Evolutionary conservation across 1,139 yeast species (phyloP), one percentile per base, ranked within the genome.

Genomic region (Pichia terricola): DNA sequence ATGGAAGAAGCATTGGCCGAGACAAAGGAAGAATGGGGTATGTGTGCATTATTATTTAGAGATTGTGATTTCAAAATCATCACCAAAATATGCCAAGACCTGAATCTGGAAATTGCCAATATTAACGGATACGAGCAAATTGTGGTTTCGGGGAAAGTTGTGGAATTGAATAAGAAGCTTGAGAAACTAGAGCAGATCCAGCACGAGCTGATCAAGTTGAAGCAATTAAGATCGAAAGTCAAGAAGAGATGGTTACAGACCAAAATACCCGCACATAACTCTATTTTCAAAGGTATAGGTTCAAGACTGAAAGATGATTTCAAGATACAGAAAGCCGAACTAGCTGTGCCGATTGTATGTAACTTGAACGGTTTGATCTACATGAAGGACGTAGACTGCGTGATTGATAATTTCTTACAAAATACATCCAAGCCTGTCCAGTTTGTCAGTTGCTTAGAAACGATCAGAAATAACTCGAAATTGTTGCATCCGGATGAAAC

Each of bases 41-140:
- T 62, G 66, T 51, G 43, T 30, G 65, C 58, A 5, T 40, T 63
- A 5, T 28, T 64, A 26, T 56, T 61, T 37, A 54, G 52, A 35
- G 53, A 59, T 3, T 47, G 51, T 4, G 54, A 56, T 30, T 57
- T 53, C 36, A 47, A 51, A 5, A 47, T 43, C 22, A 50, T 58
- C 2, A 22, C 49, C 1, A 40, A 51, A 26, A 32, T 43, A 5
- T 45, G 47, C 28, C 40, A 55, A 33, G 41, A 43, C 0, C 32
- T 51, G 9, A 49, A 40, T 3, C 46, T 61, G 2, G 50, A 55
- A 31, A 46, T 64, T 11, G 56, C 65, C 32, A 63, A 63, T 42
- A 54, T 56, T 28, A 64, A 64, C 49, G 60, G 60, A n/a, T 56
- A 54, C 38, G 61, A 59, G 39, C 68, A 64, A 45, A 48, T 63